These are phyloP conservation scores for Dactylellina parvicollis DNA, from an alignment of 2,329 filamentous ascomycete species.

Conservation along the genomic window DNA sequence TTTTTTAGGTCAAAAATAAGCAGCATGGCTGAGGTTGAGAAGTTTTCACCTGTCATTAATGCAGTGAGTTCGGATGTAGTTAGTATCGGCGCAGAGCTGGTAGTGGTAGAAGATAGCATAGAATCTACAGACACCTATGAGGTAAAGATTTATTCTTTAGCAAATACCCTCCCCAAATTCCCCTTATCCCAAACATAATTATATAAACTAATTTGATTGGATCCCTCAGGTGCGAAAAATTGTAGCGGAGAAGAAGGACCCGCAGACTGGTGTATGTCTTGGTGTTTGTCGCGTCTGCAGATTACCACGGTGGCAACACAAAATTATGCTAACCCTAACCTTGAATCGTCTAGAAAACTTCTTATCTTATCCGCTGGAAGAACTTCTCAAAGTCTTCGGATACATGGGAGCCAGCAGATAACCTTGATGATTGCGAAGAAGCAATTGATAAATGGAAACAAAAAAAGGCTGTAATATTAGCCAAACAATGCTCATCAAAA, in stretches of 20 bases:
- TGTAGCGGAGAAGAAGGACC: slow-evolving; percentile 20
- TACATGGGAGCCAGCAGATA: slow-evolving; percentile 55
- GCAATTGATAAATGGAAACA: slow-evolving; percentile 43
- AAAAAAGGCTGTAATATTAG: slow-evolving; percentile 9
- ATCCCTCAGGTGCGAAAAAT: slow-evolving; percentile 35
- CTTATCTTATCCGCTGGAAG: slow-evolving; percentile 54
- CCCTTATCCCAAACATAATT: neutral
- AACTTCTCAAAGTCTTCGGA: slow-evolving; percentile 42
- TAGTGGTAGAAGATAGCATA: too few relatives aligned
- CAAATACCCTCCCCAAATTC: too few relatives aligned
- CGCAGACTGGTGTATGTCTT: slow-evolving; percentile 7
- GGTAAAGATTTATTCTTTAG: too few relatives aligned
- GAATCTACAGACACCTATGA: too few relatives aligned
- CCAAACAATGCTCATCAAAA: neutral
- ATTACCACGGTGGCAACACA: slow-evolving; percentile 12
- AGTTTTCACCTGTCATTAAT: too few relatives aligned
- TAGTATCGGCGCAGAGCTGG: too few relatives aligned
- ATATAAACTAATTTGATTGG: neutral
- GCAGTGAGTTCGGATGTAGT: too few relatives aligned
- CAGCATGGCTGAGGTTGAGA: too few relatives aligned
- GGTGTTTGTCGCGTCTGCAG: slow-evolving; percentile 12
- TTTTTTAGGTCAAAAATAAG: neutral
- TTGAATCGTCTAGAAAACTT: neutral
- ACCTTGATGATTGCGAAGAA: slow-evolving; percentile 47
- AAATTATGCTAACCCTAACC: slow-evolving; percentile 9